Base-by-base conservation (phyloP, 2,329 filamentous ascomycete genomes). In the Calycina herbarum region DNA sequence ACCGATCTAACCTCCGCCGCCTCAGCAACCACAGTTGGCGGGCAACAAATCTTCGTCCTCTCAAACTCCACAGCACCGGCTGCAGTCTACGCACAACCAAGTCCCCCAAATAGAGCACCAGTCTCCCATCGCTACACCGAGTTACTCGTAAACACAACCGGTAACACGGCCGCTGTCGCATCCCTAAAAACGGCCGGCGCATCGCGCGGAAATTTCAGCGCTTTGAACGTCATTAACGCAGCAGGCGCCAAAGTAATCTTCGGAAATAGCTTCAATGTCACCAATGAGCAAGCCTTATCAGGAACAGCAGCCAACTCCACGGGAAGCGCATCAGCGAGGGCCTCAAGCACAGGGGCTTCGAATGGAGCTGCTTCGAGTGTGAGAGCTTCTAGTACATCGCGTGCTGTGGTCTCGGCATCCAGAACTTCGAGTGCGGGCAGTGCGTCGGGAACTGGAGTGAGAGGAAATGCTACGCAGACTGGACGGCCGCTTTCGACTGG, bases 51-150 rank as follows among this genome's bases (percentile, higher is more conserved):
- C 13, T 75, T 67, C 65, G 66, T 68, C n/a, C 65, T 75, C 8
- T 56, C 45, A 33, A 73, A 74, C 59, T 61, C 57, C 7, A 57
- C 42, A 2, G 57, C 71, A 5, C 70, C 72, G 8, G 57, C 71
- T 17, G 73, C 72, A 1, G 20, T 67, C 29, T 75, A 74, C 58
- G 59, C 70, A 27, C 64, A 66, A 17, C 73, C 73, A 3, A 67
- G 66, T 2, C 73, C 73, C 29, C 73, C 73, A 7, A 67, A 70
- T 38, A 65, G 65, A 24, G 67, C 64, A 5, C 72, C 72, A 3
- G 66, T 67, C 6, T 70, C 72, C 2, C 73, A 75, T 59, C 64
- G 73, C 40, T 75, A 75, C 57, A 69, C 68, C 0, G 71, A 74
- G 62, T 27, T 75, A 3, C 64, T 75, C 1, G 63, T 75, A 58